A percentile compares a stretch with the other conserved stretches of the same genome.
Evolutionary conservation across 768 basidiomycete species (phyloP).

Genomic region (Tricholoma hemisulphureum): DNA sequence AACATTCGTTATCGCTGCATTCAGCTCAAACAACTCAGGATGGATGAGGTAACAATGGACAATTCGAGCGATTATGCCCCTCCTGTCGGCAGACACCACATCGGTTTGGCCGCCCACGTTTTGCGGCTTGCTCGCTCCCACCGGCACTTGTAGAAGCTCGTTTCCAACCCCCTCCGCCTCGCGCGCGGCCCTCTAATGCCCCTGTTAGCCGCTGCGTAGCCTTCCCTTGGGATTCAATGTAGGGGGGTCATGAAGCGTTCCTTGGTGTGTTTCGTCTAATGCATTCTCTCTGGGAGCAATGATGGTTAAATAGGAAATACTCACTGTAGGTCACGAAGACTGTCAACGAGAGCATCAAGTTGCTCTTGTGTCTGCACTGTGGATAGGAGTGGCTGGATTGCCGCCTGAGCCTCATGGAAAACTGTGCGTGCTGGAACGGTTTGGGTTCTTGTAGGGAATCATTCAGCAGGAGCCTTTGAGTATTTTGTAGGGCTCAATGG

Average conservation of each 20-base stretch:
- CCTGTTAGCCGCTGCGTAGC: conserved; percentile 19
- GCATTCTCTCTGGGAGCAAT: neutral
- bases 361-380: conserved; percentile 27
- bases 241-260: conserved; percentile 19
- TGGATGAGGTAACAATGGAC: neutral
- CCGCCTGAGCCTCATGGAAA: conserved; percentile 23
- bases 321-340: conserved; percentile 17
- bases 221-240: conserved; percentile 21
- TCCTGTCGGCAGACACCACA: conserved; percentile 13
- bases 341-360: conserved; percentile 17
- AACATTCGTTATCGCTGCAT: no score
- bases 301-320: neutral
- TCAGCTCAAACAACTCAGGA: no score
- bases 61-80: conserved; percentile 18
- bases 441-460: conserved; percentile 10
- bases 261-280: conserved; percentile 2
- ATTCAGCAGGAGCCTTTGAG: no score
- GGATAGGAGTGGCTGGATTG: conserved; percentile 19
- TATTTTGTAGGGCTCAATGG: neutral
- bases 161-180: conserved; percentile 6
- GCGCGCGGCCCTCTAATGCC: conserved; percentile 17
- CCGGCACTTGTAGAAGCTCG: neutral
- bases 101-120: no score
- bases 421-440: no score
- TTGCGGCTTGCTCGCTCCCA: neutral